Evolutionary conservation across 208 protist genomes (phyloP), one percentile per base, ranked within the genome.

Genomic region (Trypanosoma melophagium): DNA sequence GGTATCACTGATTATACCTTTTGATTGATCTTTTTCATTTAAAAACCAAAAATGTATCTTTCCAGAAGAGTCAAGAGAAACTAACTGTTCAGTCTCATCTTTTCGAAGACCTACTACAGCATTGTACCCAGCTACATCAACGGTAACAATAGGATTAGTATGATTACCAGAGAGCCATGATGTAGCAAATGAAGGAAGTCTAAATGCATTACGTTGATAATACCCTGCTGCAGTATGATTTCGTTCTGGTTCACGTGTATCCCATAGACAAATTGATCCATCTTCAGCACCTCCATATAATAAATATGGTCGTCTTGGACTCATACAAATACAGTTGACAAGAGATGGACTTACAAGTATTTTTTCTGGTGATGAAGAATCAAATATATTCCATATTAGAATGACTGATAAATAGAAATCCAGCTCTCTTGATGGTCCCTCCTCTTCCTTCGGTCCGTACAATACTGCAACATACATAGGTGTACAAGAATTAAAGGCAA

Each of bases 91-190:
- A 69, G 72, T 52, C 54, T 85, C 76, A 53, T 86, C 85, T 47
- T 79, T 68, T 53, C 86, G 77, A 12, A 69, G 61, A 40, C 71
- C 75, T n/a, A 77, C 57, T 10, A 64, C 45, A 21, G 71, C 57
- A 75, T 91, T 92, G 76, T 92, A 92, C 44, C 89, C 89, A 7
- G 76, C 75, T 10, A 92, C 80, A 42, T 69, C 59, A 28, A 91
- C 66, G 40, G 83, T 70, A 41, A 75, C 68, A 57, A 92, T 78
- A 22, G 86, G 62, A 21, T 82, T 57, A 1, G 14, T 35, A 76
- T 95, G 89, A 49, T 89, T 84, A 28, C 89, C 86, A 21, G 69
- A 35, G 60, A 90, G 79, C 89, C 86, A 92, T 44, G 75, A 79
- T 45, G 86, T 86, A 45, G 62, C 71, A 75, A 87, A 92, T n/a